phyloP scores from a whole-genome alignment of 805 yeast species.

The Ogataea pini region DNA sequence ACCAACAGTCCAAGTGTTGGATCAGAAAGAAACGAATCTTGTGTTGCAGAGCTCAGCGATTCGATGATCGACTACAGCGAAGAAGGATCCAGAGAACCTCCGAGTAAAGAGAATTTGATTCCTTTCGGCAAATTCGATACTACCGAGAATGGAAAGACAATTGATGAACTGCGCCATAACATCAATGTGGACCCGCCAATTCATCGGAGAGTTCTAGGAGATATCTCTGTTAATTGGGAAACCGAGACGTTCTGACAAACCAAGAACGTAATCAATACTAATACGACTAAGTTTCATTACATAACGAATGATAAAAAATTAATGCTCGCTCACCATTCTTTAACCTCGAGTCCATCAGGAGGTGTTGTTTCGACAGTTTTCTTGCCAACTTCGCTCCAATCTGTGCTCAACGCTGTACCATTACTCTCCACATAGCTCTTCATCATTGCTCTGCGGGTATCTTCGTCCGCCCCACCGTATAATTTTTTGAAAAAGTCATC shows the following conservation, averaged over 20 bases:
- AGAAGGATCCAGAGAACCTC: constrained; percentile 11
- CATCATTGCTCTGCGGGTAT: constrained; percentile 92
- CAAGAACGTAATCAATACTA: background rate
- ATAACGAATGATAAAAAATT: no score
- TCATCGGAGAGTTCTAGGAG: constrained; percentile 7
- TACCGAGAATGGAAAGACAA: background rate
- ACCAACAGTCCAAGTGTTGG: background rate
- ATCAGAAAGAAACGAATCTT: background rate
- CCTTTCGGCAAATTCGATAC: constrained; percentile 5
- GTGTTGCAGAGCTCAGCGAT: constrained; percentile 32
- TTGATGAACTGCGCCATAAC: background rate
- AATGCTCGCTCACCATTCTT: constrained; percentile 43
- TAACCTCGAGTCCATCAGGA: constrained; percentile 71
- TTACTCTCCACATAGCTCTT: constrained; percentile 90
- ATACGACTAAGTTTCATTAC: no score
- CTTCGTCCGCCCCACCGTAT: constrained; percentile 81
- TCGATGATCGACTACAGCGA: constrained; percentile 33
- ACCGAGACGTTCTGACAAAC: constrained; percentile 20
- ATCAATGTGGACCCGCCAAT: background rate
- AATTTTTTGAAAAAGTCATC: constrained; percentile 73
- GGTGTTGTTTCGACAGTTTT: constrained; percentile 66
- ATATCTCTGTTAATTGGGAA: constrained; percentile 24
- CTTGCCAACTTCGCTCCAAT: constrained; percentile 83
- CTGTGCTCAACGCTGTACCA: constrained; percentile 91
- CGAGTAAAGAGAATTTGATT: constrained; percentile 14